Percentiles rank a stretch among this genome's conserved stretches.
Evolutionary conservation across 768 basidiomycete genomes (phyloP).

Genomic region (Chalciporus piperatus): DNA sequence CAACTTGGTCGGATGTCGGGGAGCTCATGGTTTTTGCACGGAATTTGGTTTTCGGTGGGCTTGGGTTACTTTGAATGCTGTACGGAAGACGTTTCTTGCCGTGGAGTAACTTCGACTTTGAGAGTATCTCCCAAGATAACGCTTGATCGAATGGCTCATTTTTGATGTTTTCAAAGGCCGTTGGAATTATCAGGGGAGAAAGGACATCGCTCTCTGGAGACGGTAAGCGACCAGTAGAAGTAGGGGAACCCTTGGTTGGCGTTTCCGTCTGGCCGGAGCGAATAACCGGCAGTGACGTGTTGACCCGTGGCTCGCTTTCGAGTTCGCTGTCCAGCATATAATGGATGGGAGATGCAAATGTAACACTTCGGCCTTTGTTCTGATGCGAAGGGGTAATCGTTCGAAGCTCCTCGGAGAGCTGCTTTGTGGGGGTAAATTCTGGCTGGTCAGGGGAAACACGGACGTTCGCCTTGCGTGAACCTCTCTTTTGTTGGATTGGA

Average conservation of each 20-base stretch:
- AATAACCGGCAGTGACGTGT: constrained; percentile 8
- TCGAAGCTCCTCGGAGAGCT: not conserved
- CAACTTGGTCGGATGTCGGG: constrained; percentile 5
- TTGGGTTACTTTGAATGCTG: not conserved
- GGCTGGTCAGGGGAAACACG: constrained; percentile 1
- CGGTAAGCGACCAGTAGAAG: not conserved
- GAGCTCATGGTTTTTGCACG: not conserved
- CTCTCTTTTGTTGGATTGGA: constrained; percentile 14
- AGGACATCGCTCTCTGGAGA: constrained; percentile 7
- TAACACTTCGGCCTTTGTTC: constrained; percentile 22
- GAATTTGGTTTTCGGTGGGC: not conserved
- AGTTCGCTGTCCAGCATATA: constrained; percentile 5
- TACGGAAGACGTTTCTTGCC: constrained; percentile 2
- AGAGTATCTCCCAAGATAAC: constrained; percentile 1
- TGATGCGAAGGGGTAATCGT: constrained; percentile 1
- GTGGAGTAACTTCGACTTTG: constrained; percentile 5
- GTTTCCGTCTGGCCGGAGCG: not conserved
- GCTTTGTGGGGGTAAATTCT: not conserved
- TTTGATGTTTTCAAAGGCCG: not conserved
- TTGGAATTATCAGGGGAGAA: constrained; percentile 18
- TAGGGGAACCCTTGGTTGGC: not conserved
- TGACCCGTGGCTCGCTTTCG: not conserved
- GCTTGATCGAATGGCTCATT: constrained; percentile 1
- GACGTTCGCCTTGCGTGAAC: not conserved
- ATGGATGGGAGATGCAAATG: constrained; percentile 31